Conservation (phyloP, 768 basidiomycete species). For the Mycena rebaudengoi region DNA sequence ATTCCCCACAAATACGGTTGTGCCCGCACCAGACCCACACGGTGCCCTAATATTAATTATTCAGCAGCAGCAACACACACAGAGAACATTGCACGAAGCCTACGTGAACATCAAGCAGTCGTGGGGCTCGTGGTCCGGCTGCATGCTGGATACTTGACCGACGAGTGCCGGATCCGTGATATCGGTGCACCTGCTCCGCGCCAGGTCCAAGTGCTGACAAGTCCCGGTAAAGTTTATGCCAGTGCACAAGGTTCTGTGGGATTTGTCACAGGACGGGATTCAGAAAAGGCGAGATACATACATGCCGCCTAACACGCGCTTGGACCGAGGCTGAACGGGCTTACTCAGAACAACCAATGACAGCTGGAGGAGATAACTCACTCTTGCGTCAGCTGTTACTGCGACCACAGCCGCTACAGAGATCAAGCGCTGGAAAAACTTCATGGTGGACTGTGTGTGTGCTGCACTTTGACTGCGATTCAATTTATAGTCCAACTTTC, state of each 20-base stretch:
- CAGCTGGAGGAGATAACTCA: slow-evolving; percentile 7
- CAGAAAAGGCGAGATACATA: slow-evolving; percentile 6
- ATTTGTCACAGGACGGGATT: not conserved
- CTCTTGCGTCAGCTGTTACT: slow-evolving; percentile 10
- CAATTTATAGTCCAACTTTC: slow-evolving; percentile 12
- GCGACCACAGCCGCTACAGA: slow-evolving; percentile 11
- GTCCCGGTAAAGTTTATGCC: slow-evolving; percentile 6
- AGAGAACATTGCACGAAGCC: slow-evolving; percentile 2
- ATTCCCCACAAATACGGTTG: slow-evolving; percentile 5
- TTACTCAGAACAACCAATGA: slow-evolving; percentile 4
- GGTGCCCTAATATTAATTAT: slow-evolving; percentile 2
- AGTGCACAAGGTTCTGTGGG: slow-evolving; percentile 7
- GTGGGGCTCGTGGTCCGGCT: slow-evolving; percentile 5
- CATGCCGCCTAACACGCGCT: slow-evolving; percentile 11
- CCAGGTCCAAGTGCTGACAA: slow-evolving; percentile 12
- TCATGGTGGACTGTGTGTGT: slow-evolving; percentile 11
- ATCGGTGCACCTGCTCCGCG: slow-evolving; percentile 2
- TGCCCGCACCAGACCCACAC: not conserved
- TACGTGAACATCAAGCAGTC: slow-evolving; percentile 13
- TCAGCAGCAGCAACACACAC: not conserved
- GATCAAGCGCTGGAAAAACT: slow-evolving; percentile 16
- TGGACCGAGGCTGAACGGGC: slow-evolving; percentile 4
- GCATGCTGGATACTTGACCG: slow-evolving; percentile 13
- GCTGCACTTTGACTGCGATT: slow-evolving; percentile 11
- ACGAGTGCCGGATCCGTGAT: slow-evolving; percentile 12